These are phyloP conservation scores for Bretziella fagacearum DNA, from an alignment of 2,329 filamentous ascomycete species.

Conservation along the genomic window DNA sequence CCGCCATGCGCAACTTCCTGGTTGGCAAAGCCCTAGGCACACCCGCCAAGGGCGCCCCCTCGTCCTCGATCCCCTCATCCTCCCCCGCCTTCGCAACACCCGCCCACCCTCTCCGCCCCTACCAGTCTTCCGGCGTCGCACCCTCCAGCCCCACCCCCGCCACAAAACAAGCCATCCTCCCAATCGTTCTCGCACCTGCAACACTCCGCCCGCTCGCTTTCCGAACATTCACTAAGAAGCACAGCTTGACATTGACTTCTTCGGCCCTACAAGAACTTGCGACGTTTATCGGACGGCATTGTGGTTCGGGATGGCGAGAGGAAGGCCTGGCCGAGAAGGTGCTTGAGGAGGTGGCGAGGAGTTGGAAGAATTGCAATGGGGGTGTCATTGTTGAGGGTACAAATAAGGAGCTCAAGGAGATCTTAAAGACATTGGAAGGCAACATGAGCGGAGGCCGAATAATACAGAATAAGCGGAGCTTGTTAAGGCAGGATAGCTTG, in stretches of 20 bases:
- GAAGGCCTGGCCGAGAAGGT: conserved; percentile 85
- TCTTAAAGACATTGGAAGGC: conserved; percentile 68
- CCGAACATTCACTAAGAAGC: conserved; percentile 91
- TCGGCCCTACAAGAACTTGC: conserved; percentile 72
- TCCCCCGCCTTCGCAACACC: conserved; percentile 85
- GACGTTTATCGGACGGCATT: conserved; percentile 79
- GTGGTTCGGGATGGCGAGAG: conserved; percentile 90
- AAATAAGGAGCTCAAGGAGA: conserved; percentile 58
- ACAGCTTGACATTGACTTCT: conserved; percentile 82
- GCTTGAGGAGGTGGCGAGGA: conserved; percentile 75
- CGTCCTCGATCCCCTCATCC: conserved; percentile 62
- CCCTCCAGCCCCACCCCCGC: conserved; percentile 13
- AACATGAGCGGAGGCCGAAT: conserved; percentile 78
- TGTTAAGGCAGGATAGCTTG: conserved; percentile 48
- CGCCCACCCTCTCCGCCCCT: conserved; percentile 56
- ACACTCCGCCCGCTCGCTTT: conserved; percentile 84
- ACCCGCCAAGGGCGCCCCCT: conserved; percentile 19
- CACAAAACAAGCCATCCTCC: conserved; percentile 43
- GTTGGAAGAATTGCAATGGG: conserved; percentile 80
- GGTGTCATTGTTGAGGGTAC: conserved; percentile 81
- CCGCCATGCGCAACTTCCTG: conserved; percentile 15
- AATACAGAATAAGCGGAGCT: conserved; percentile 31
- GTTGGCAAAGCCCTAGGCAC: conserved; percentile 15
- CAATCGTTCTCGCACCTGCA: conserved; percentile 74
- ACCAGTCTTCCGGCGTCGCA: conserved; percentile 31